Conservation (phyloP, 2,329 filamentous ascomycete genomes). For the Phyllosticta ampelicida region DNA sequence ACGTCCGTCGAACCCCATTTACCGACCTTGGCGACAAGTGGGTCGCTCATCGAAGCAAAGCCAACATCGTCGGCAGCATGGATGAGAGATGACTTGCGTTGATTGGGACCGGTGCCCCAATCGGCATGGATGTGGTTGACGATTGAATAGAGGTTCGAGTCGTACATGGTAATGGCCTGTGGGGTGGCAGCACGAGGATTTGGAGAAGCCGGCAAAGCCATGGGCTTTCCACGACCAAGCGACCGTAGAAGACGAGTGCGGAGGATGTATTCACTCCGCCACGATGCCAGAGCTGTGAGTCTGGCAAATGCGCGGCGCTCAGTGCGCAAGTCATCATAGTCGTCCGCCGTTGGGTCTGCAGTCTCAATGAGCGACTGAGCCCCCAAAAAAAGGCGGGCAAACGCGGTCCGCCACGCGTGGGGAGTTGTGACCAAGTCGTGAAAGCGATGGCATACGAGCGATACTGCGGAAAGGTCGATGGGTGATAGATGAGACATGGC, state of each 20-base stretch:
- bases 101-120: slow-evolving; percentile 56
- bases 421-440: slow-evolving; percentile 79
- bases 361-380: slow-evolving; percentile 44
- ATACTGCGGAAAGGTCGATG: slow-evolving; percentile 68
- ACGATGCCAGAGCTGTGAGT: slow-evolving; percentile 74
- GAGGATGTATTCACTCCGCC: slow-evolving; percentile 91
- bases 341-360: slow-evolving; percentile 34
- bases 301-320: slow-evolving; percentile 73
- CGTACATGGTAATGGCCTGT: slow-evolving; percentile 69
- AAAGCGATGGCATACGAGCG: slow-evolving; percentile 79
- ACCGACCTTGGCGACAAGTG: slow-evolving; percentile 62
- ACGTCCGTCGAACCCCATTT: slow-evolving; percentile 73
- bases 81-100: slow-evolving; percentile 66
- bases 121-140: slow-evolving; percentile 71
- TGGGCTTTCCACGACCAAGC: slow-evolving; percentile 69
- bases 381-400: slow-evolving; percentile 80
- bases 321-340: slow-evolving; percentile 44
- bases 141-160: slow-evolving; percentile 68
- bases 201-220: slow-evolving; percentile 30
- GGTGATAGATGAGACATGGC: slow-evolving; percentile 83
- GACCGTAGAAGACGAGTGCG: slow-evolving; percentile 76
- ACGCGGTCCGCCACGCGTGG: slow-evolving; percentile 88
- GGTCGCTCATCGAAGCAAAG: slow-evolving; percentile 71
- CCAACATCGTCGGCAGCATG: slow-evolving; percentile 75
- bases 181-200: slow-evolving; percentile 42